Evolutionary conservation across 2,329 filamentous ascomycete species (phyloP), one percentile per base, ranked within the genome.

Genomic region (Pestalotiopsis sp.): DNA sequence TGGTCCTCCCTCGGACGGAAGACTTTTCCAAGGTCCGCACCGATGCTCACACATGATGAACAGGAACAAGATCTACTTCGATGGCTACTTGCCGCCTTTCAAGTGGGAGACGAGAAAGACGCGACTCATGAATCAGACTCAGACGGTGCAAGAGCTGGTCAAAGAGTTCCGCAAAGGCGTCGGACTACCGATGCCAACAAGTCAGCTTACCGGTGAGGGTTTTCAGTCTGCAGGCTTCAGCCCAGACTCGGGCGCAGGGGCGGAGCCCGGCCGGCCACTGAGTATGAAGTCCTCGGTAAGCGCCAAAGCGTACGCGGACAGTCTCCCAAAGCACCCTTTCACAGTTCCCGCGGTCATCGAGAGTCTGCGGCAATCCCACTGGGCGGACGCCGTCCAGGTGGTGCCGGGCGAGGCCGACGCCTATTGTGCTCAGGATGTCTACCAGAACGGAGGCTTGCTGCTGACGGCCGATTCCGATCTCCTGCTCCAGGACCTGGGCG

Each of bases 381-480:
- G 86, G 69, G 76, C 70, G 4, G 73, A 70, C 68, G 75, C 84
- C 58, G 83, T 81, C 9, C 80, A 83, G 26, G 83, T 96, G 13
- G 91, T 97, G 0, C 89, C 93, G 0, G 94, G 92, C 0, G 95
- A 98, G 79, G 95, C 95, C 1, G 95, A 98, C 75, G 80, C 84
- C 26, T 96, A 89, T 79, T 97, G 94, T 76, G 94, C 93, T 3
- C 80, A 84, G 14, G 84, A 89, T 65, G 84, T 92, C 6, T 83
- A 83, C n/a, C 70, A 81, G 2, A 75, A 83, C 38, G 82, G 85
- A 1, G 88, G 87, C 0, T 81, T 83, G 1, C 85, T 94, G 14
- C 79, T 98, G 6, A 97, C 94, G 0, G 90, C 89, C n/a, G 95
- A 98, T 74, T 97, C 94, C 0, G 95, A 98, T 75, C 84, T 98